Evolutionary conservation across 1,284 basidiomycete species (phyloP).

Genomic region (Boletellus deceptivus): DNA sequence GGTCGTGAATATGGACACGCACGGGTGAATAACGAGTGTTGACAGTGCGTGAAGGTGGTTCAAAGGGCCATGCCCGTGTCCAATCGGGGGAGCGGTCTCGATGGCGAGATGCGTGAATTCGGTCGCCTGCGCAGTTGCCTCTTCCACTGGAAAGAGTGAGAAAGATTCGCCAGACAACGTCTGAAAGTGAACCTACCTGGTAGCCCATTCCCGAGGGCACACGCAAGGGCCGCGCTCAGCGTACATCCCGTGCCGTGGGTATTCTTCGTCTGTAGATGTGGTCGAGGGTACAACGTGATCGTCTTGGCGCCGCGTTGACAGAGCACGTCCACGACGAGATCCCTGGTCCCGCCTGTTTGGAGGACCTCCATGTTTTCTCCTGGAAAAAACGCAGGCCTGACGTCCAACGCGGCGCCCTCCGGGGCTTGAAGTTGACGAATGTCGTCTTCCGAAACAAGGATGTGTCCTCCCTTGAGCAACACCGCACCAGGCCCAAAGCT

Average conservation of each 20-base stretch:
- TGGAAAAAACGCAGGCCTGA: slow-evolving; percentile 40
- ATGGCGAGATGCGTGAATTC: slow-evolving; percentile 80
- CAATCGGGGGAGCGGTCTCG: slow-evolving; percentile 66
- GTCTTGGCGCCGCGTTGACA: slow-evolving; percentile 37
- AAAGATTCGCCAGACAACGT: background rate
- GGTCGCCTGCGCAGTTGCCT: slow-evolving; percentile 62
- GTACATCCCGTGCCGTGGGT: slow-evolving; percentile 97
- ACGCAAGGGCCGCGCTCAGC: slow-evolving; percentile 79
- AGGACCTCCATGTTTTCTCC: slow-evolving; percentile 66
- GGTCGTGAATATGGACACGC: no score
- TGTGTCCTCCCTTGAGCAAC: slow-evolving; percentile 88
- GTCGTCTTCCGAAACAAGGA: slow-evolving; percentile 37
- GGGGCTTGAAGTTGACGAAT: slow-evolving; percentile 4
- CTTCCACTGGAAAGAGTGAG: slow-evolving; percentile 43
- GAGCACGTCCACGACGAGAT: slow-evolving; percentile 79
- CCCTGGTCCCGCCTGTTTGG: slow-evolving; percentile 23
- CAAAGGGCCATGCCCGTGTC: slow-evolving; percentile 81
- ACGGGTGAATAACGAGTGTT: slow-evolving; percentile 57
- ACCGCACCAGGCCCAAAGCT: slow-evolving; percentile 56
- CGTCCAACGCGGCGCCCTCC: background rate
- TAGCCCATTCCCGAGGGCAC: slow-evolving; percentile 51
- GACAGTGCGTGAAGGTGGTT: slow-evolving; percentile 79
- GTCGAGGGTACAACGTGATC: slow-evolving; percentile 61
- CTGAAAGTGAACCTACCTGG: slow-evolving; percentile 38
- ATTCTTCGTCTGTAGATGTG: slow-evolving; percentile 63